Evolutionary conservation across 2,329 filamentous ascomycete species (phyloP).

Genomic region (Knufia fluminis): DNA sequence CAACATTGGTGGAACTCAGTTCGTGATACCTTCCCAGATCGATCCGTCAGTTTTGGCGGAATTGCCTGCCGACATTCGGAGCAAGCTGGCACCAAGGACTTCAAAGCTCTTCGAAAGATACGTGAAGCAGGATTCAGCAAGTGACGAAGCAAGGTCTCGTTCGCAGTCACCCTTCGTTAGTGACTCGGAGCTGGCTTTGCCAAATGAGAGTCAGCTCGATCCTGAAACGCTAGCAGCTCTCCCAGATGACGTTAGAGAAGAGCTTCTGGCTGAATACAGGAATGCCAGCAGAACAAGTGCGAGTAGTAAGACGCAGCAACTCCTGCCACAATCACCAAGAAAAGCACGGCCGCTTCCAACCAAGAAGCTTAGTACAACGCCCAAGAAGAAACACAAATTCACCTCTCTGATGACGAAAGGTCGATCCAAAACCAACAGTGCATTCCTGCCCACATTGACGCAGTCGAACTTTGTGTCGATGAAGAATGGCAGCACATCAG

Average conservation of each 20-base stretch:
- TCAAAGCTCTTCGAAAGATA: conserved; percentile 20
- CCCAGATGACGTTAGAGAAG: conserved; percentile 75
- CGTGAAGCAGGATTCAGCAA: conserved; percentile 5
- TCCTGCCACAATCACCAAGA: conserved; percentile 43
- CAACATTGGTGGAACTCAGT: conserved; percentile 80
- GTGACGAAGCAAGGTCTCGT: conserved; percentile 23
- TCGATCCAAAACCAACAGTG: conserved; percentile 41
- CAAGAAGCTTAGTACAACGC: conserved; percentile 45
- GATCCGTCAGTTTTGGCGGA: conserved; percentile 76
- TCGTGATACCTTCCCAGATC: conserved; percentile 71
- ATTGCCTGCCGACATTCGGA: conserved; percentile 72
- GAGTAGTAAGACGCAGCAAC: conserved; percentile 33
- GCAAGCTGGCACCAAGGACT: conserved; percentile 58
- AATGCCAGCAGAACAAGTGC: conserved; percentile 29
- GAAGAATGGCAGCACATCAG: conserved; percentile 20
- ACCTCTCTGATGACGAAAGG: conserved; percentile 33
- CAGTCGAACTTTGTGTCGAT: conserved; percentile 61
- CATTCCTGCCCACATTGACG: conserved; percentile 51
- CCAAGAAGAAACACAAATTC: conserved; percentile 55
- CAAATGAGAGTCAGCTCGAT: conserved; percentile 69
- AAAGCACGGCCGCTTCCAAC: conserved; percentile 31
- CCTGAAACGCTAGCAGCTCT: conserved; percentile 73
- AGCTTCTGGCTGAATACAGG: conserved; percentile 66
- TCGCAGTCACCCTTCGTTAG: conserved; percentile 28
- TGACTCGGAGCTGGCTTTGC: conserved; percentile 34